Base-by-base conservation (phyloP, 2,329 filamentous ascomycete genomes). In the Aaosphaeria pasadenensis region DNA sequence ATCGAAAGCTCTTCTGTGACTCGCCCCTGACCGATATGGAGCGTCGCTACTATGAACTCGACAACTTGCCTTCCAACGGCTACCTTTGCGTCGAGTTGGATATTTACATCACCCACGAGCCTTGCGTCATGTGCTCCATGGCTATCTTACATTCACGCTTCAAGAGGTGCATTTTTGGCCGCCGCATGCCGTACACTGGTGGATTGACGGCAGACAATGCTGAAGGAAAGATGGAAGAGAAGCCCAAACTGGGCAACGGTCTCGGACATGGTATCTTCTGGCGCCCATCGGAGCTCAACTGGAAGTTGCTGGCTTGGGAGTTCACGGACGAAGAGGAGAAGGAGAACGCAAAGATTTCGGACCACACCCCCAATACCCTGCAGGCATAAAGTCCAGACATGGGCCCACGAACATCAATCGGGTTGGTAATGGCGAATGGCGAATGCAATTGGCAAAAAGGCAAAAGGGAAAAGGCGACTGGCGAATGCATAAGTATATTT, bases 71-170 rank as follows among this genome's bases (percentile, higher is more conserved):
- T 55, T 80, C 82, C 31, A 88, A 90, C 57, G 92, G 92, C 45
- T 99, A 99, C 68, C 83, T 99, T 17, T 97, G 92, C 72, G 90
- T 95, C 57, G 89, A 90, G 46, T 80, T 99, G 30, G 92, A 97
- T 70, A 82, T 99, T 48, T 97, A 96, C 73, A 78, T 95, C 51
- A 96, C 91, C 2, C 91, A 97, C 64, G 94, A 99, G 72, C 94
- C 94, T 5, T 99, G 94, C 67, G 82, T 95, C 51, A 95, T 95
- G 82, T 99, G 94, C 72, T 90, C 88, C 33, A 97, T 97, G 94
- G 94, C 89, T 1, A 87, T 97, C 58, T 78, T 97, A 24, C 91
- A 97, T 67, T 96, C 92, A 6, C 84, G 94, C 44, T 96, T 99
- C 79, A 86, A 89, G 40, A 85, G 87, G 45, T 88, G 91, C 44